Conservation (phyloP, 768 basidiomycete genomes). For the Stropharia rugosoannulata region DNA sequence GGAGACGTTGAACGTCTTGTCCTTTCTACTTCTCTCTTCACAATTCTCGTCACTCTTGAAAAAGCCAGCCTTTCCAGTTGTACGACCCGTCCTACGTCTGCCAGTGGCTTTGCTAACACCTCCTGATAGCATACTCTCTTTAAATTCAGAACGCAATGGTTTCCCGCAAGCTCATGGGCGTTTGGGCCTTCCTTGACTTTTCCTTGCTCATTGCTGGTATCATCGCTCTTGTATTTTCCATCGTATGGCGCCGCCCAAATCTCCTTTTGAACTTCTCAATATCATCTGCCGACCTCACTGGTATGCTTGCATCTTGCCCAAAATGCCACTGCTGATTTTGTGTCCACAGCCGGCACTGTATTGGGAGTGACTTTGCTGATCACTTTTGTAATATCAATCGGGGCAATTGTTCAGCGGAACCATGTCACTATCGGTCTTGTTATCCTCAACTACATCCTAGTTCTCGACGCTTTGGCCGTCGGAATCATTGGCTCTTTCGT, state of each 20-base stretch:
- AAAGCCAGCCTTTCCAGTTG: conserved; percentile 25
- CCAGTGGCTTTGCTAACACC: not conserved
- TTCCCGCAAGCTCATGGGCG: conserved; percentile 65
- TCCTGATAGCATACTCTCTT: conserved; percentile 10
- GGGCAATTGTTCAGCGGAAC: conserved; percentile 68
- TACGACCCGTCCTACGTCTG: not conserved
- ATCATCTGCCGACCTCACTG: conserved; percentile 51
- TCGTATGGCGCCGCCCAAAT: conserved; percentile 69
- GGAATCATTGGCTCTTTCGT: conserved; percentile 68
- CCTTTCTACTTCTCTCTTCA: conserved; percentile 34
- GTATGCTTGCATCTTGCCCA: conserved; percentile 37
- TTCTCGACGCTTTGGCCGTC: conserved; percentile 61
- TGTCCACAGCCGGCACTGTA: conserved; percentile 58
- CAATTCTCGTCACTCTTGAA: conserved; percentile 48
- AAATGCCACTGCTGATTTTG: not conserved
- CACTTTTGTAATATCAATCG: conserved; percentile 71
- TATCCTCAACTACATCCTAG: conserved; percentile 72
- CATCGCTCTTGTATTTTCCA: conserved; percentile 62
- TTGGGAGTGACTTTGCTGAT: conserved; percentile 66
- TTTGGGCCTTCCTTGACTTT: conserved; percentile 73
- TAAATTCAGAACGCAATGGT: conserved; percentile 50
- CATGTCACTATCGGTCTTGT: conserved; percentile 70
- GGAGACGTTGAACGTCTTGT: conserved; percentile 71
- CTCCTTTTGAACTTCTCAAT: conserved; percentile 77
- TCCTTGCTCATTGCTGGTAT: conserved; percentile 70